A percentile compares a stretch with the other conserved stretches of the same genome.
Evolutionary conservation across 345 rosid genomes (phyloP).

Genomic region (Eucalyptus erythrocorys): DNA sequence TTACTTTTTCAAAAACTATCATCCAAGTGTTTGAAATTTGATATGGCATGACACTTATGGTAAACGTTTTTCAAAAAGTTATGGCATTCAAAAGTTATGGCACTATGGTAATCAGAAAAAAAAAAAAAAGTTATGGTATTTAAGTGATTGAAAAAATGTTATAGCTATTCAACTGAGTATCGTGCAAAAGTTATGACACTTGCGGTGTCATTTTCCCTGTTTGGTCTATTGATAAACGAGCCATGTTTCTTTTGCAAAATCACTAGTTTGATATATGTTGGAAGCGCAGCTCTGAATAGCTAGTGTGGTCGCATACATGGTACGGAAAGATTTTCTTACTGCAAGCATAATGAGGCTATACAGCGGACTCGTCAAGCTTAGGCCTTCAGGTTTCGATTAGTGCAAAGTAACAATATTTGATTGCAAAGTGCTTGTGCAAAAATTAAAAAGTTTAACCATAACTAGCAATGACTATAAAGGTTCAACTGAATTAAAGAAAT

Average conservation of each 20-base stretch:
- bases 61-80: too few relatives aligned
- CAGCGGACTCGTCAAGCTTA: background rate
- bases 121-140: too few relatives aligned
- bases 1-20: too few relatives aligned
- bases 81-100: too few relatives aligned
- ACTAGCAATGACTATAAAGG: background rate
- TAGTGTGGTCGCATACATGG: background rate
- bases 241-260: background rate
- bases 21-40: too few relatives aligned
- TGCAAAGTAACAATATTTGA: background rate
- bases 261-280: background rate
- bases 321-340: too few relatives aligned
- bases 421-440: background rate
- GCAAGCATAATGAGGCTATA: background rate
- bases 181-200: too few relatives aligned
- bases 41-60: fast-evolving
- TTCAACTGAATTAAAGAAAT: background rate
- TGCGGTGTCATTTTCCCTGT: too few relatives aligned
- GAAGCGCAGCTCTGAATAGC: background rate
- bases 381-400: background rate
- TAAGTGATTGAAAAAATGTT: too few relatives aligned
- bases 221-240: too few relatives aligned
- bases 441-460: background rate
- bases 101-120: fast-evolving
- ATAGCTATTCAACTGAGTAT: too few relatives aligned